Evolutionary conservation across 352 stramenopile species (phyloP), one percentile per base, ranked within the genome.

Genomic region (Phytopythium sindhum): DNA sequence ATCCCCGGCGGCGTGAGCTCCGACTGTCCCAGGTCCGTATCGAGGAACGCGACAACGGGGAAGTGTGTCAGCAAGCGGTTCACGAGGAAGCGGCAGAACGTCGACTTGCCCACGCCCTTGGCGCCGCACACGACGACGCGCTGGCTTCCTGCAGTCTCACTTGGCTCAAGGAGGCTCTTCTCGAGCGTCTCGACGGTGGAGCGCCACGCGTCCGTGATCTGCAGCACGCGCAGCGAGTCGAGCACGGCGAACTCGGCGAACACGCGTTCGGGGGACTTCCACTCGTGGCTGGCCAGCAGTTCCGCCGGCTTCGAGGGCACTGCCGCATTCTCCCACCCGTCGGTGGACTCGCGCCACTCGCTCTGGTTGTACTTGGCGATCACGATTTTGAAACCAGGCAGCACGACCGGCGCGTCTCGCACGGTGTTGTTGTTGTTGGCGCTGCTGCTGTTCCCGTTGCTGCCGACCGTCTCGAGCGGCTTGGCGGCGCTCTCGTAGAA

Each of bases 61-160:
- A 87, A 81, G 56, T 78, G 75, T 2, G 70, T 66, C 8, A 99
- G 79, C 57, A 98, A 63, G 14, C 85, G 84, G 81, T 99, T 98
- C 11, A 97, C 81, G 26, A 97, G 64, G 71, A 97, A 98, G 54
- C 96, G 86, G 65, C 96, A 97, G 72, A 97, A 97, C 14, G 91
- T 98, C 23, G 90, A 98, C 73, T 99, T 99, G 21, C 97, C 97
- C 21, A 98, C 93, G 35, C 95, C 93, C 66, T 98, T 98, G 26
- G 89, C 93, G 33, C 96, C 96, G 72, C 91, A 98, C 17, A 98
- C 87, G 17, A 98, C 70, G 23, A 98, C 89, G 35, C 84, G 80
- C 41, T 88, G 78, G 24, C 57, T 56, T 1, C 31, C 44, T 42
- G 47, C 63, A 7, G 28, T 57, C 19, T 6, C 15, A 7, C 19